Evolutionary conservation across 148 eudicot species (phyloP), one percentile per base, ranked within the genome.

Genomic region (Cornus controversa): DNA sequence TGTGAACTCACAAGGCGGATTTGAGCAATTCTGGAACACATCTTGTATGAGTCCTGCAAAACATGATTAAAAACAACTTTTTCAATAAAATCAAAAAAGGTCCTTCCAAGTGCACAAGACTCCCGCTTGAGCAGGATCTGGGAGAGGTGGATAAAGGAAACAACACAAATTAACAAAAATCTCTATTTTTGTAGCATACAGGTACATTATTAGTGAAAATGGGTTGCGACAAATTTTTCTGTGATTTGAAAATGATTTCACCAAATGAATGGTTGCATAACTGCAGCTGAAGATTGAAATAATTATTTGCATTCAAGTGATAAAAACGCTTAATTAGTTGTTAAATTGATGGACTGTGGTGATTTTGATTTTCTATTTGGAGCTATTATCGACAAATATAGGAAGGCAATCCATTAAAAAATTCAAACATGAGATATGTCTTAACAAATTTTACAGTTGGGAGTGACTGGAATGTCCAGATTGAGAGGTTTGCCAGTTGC

Each of bases 1-100:
- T 93, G 99, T 15, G 97, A 90, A 54, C 92, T 85, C 73, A 93
- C 91, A 23, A 90, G 92, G 16, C 88, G 89, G 71, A 95, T 92
- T 79, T 88, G 92, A 5, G 99, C 98, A 69, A 75, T 89, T 81
- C 79, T 88, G 63, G 80, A 70, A 23, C 83, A 83, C 92, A 89
- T 88, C 63, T 72, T 88, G 65, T 28, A 37, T 16, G 25, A 15
- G 20, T 25, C 7, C 82, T 74, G 73, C 58, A 72, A 72, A 72
- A 26, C 57, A 64, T 3, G n/a, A n/a, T n/a, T n/a, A n/a, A n/a
- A n/a, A n/a, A n/a, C n/a, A n/a, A n/a, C n/a, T n/a, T n/a, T n/a
- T n/a, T n/a, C n/a, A n/a, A n/a, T n/a, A n/a, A n/a, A n/a, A n/a
- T n/a, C n/a, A n/a, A n/a, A 64, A 25, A 40, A 45, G 27, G 16